Base-by-base conservation (phyloP, 2,329 filamentous ascomycete species). In the Fusarium pininemorale region DNA sequence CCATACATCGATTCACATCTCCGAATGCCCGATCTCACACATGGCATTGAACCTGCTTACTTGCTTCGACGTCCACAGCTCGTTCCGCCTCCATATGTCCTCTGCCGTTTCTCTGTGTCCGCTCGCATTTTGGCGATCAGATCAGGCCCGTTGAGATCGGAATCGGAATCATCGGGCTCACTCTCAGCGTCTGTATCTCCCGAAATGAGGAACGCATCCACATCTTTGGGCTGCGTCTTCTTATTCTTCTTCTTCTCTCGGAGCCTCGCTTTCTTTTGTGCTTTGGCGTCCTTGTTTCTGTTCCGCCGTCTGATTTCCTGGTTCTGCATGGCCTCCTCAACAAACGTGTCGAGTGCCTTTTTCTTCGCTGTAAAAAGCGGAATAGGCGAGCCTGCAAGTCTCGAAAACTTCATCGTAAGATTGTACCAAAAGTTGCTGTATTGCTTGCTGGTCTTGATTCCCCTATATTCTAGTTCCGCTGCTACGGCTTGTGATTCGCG, bases 381-480 rank as follows among this genome's bases (percentile, higher is more conserved):
- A n/a, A 74, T 69, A 0, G 64, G 48, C 14, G 73, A 77, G n/a
- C 70, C 73, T 9, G 60, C 63, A 30, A 72, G 51, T 14, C 37
- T 59, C 9, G 77, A 77, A 37, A 75, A 64, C 45, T 64, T 69
- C 69, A 75, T 77, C 9, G 58, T 75, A 28, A 79, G 64, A 35
- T 78, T 75, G 65, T 77, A 76, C 76, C 76, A 78, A 53, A 79
- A 77, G 53, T 74, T 77, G 44, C 42, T 59, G 55, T 71, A 70
- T 45, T 76, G 75, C 14, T 6, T 58, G 28, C 62, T 67, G 16
- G 63, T 64, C 42, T 65, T 68, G 61, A 75, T 65, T 14, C 69
- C 72, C 15, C 67, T 74, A 39, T 63, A 54, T 18, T 51, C n/a
- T 18, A 77, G 56, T 48, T 78, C 74, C 16, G 66, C 58, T 42